phyloP scores from a whole-genome alignment of 805 yeast species.

The Saccharomyces paradoxus region DNA sequence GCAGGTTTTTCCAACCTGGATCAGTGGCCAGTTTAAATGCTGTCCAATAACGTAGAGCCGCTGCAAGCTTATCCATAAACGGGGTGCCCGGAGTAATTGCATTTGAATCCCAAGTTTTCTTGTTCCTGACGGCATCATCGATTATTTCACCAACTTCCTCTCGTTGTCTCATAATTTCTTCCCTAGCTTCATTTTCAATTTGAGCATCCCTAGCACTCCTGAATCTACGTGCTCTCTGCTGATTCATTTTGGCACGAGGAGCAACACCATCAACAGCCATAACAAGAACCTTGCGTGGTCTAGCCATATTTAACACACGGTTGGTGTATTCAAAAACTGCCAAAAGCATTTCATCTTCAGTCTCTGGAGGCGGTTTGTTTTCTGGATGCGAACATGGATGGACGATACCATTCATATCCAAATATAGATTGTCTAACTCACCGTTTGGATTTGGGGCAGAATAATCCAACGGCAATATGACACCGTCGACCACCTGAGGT shows the following conservation, averaged over 20 bases:
- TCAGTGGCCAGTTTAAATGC: slow-evolving; percentile 80
- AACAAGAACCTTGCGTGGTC: slow-evolving; percentile 86
- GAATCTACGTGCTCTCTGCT: slow-evolving; percentile 89
- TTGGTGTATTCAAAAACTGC: slow-evolving; percentile 91
- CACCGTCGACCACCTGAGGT: slow-evolving; percentile 49
- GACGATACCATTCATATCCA: slow-evolving; percentile 98
- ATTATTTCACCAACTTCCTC: slow-evolving; percentile 50
- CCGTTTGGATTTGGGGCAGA: slow-evolving; percentile 85
- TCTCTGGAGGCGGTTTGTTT: slow-evolving; percentile 89
- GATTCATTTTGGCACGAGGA: slow-evolving; percentile 96
- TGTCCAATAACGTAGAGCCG: slow-evolving; percentile 81
- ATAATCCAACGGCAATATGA: slow-evolving; percentile 57
- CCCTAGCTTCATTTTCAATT: slow-evolving; percentile 64
- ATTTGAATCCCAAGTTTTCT: slow-evolving; percentile 88
- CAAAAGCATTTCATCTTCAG: slow-evolving; percentile 93
- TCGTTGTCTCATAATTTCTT: slow-evolving; percentile 32
- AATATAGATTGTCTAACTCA: slow-evolving; percentile 83
- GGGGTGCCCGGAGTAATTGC: slow-evolving; percentile 99
- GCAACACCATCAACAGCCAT: slow-evolving; percentile 99
- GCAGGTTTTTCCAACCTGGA: slow-evolving; percentile 87
- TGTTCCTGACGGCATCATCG: slow-evolving; percentile 64
- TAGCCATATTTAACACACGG: slow-evolving; percentile 83
- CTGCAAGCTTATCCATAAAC: slow-evolving; percentile 85
- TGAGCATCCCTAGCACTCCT: slow-evolving; percentile 86
- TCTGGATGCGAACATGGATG: slow-evolving; percentile 99